phyloP scores from a whole-genome alignment of 2,329 filamentous ascomycete species.

The Pseudogymnoascus verrucosus region DNA sequence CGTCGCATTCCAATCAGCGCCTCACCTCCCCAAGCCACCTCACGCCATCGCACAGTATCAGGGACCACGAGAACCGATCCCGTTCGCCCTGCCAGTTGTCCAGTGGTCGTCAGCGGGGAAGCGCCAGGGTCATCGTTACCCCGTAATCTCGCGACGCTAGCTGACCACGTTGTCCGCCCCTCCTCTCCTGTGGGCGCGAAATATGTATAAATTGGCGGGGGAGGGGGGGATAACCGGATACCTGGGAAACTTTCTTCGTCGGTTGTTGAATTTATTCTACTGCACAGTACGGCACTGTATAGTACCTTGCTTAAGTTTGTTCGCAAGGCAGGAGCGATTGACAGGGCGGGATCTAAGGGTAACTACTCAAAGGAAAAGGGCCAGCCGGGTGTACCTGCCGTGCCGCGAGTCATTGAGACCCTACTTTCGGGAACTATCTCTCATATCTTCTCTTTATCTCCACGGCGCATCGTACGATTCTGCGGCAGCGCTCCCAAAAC shows the following conservation, averaged over 20 bases:
- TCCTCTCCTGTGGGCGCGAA: neutral
- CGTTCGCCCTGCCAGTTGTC: neutral
- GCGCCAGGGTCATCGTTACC: neutral
- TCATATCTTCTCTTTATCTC: neutral
- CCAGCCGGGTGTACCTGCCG: neutral
- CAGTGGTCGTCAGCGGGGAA: neutral
- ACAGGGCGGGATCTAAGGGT: neutral
- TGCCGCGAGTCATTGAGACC: neutral
- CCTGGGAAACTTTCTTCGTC: neutral
- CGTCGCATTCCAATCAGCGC: neutral
- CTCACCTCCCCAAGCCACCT: neutral
- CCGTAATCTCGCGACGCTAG: neutral
- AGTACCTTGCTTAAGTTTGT: neutral
- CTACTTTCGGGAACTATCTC: neutral
- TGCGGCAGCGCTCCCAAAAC: neutral
- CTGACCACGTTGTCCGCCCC: neutral
- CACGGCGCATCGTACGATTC: neutral
- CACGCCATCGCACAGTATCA: neutral
- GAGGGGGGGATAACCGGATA: neutral
- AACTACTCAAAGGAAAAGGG: too few relatives aligned
- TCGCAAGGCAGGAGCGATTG: neutral
- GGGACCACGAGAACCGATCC: neutral
- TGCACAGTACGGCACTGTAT: neutral
- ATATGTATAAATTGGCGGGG: neutral
- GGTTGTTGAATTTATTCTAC: neutral